Evolutionary conservation across 2,329 filamentous ascomycete species (phyloP), one percentile per base, ranked within the genome.

Genomic region (Emmonsiellopsis sp.): DNA sequence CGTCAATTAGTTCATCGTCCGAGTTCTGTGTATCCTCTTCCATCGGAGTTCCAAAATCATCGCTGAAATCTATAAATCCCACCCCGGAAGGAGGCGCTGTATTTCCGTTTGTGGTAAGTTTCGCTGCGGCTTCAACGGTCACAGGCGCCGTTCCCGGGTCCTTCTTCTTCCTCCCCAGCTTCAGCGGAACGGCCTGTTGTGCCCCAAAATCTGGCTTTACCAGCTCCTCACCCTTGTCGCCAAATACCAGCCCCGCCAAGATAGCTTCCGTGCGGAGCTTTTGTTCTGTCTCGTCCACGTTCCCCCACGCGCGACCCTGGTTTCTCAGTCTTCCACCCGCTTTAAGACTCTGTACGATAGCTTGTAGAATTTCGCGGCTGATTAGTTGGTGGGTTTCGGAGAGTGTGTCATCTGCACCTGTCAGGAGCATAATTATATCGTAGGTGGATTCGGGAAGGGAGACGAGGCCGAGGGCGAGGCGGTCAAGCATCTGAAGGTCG

Each of bases 401-500:
- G n/a, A 43, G 42, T 47, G 83, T 77, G 59, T 84, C 83, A 65
- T 88, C 84, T 54, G 84, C 79, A 69, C 91, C 88, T 58, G 87
- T 86, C 57, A 97, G 83, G 52, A 98, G 79, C 47, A 96, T 80
- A 43, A 97, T 81, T 43, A 87, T 73, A 68, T 94, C 88, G 75
- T 98, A 98, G 52, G 87, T 87, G 48, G 81, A 75, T 52, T 80
- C 62, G 1, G 91, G 86, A 0, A 98, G 83, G 6, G 83, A 76
- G 54, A 93, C 88, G 39, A 95, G 77, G 57, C 89, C 89, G 37
- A 87, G 81, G 2, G 87, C 83, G 42, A 98, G 81, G 50, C 93
- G 88, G 74, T 98, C 93, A 57, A 98, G 86, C 93, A 98, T 98
- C 71, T 97, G 93, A 51, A 98, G 78, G 67, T 98, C 93, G 57